Evolutionary conservation across 768 basidiomycete genomes (phyloP).

Genomic region (Pisolithus tinctorius): DNA sequence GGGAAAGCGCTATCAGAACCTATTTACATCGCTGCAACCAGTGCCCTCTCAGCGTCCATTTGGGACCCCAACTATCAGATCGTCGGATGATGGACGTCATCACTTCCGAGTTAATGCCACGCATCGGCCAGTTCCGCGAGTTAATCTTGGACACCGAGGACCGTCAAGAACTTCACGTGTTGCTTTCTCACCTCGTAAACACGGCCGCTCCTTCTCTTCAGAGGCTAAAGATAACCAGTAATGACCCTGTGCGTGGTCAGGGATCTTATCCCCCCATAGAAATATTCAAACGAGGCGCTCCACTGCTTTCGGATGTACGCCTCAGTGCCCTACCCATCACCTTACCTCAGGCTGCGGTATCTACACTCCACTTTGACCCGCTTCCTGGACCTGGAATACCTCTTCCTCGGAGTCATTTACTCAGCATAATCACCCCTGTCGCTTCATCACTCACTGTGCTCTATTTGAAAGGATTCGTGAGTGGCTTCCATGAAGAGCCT

Average conservation of each 20-base stretch:
- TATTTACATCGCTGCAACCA: slow-evolving; percentile 28
- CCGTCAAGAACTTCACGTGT: slow-evolving; percentile 20
- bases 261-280: slow-evolving; percentile 23
- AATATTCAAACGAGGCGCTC: slow-evolving; percentile 28
- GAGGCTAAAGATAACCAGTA: slow-evolving; percentile 24
- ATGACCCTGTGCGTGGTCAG: slow-evolving; percentile 17
- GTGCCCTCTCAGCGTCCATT: slow-evolving; percentile 25
- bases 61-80: slow-evolving; percentile 23
- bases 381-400: slow-evolving; percentile 23
- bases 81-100: slow-evolving; percentile 19
- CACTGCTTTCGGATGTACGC: slow-evolving; percentile 25
- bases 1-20: slow-evolving; percentile 18
- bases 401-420: slow-evolving; percentile 20
- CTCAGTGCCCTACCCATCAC: slow-evolving; percentile 28
- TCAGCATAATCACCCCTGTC: slow-evolving; percentile 25
- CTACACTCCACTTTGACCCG: slow-evolving; percentile 31
- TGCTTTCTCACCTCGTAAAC: slow-evolving; percentile 18
- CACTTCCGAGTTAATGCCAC: slow-evolving; percentile 21
- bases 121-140: slow-evolving; percentile 26
- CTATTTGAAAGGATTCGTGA: slow-evolving; percentile 27
- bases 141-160: slow-evolving; percentile 25
- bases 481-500: slow-evolving; percentile 26
- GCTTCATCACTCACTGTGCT: slow-evolving; percentile 22
- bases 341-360: slow-evolving; percentile 20
- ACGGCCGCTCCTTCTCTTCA: slow-evolving; percentile 20